Evolutionary conservation across 345 rosid genomes (phyloP), one percentile per base, ranked within the genome.

Genomic region (Reutealis trisperma): DNA sequence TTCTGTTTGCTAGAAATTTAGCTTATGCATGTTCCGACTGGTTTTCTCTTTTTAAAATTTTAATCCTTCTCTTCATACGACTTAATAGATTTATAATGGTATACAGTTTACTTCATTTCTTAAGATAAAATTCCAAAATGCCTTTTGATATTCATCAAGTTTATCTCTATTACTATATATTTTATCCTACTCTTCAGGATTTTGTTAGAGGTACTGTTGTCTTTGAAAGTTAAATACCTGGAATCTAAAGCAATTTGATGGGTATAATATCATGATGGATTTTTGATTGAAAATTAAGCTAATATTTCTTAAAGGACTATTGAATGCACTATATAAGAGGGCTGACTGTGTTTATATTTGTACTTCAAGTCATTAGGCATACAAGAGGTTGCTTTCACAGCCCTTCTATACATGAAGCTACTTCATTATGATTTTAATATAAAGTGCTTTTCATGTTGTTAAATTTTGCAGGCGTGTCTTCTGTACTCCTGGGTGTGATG

Each of bases 401-500:
- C 42, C 65, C 18, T 21, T 5, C 24, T 13, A 9, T 37, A 5
- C 7, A 49, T 51, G 1, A 15, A 15, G 42, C 22, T 69, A 18
- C 64, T 61, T 24, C 14, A 10, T 59, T 25, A 44, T 44, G 14
- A 30, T 49, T 44, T n/a, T 75, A 45, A 78, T 18, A 64, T 76
- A 49, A 4, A 25, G 27, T 41, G 32, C 61, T 75, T 75, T n/a
- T 25, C 61, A 34, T 74, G 27, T 27, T 63, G 67, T 41, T 42
- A 30, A 49, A 49, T 49, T 57, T 82, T 49, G 5, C 85, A 95
- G 99, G 96, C 65, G 73, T 90, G 42, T 88, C 99, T 42, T 91
- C 88, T 47, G 88, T 88, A 18, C 86, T 95, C 67, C 78, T 88
- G 58, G 93, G 85, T 60, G 91, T 90, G 80, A 95, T 95, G 99